phyloP scores from a whole-genome alignment of 148 eudicot genomes.

The Cornus florida region DNA sequence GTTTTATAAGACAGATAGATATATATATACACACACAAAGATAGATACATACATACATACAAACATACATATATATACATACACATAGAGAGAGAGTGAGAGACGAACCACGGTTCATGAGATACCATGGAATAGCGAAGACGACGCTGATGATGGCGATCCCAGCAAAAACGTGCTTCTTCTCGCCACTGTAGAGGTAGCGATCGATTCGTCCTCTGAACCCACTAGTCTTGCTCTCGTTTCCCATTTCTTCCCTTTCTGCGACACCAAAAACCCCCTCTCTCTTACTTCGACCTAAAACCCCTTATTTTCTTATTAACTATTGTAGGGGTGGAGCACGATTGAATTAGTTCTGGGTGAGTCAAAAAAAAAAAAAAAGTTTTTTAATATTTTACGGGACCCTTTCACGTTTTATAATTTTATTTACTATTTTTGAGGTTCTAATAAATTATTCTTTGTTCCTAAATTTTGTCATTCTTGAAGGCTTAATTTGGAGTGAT shows the following conservation, averaged over 20 bases:
- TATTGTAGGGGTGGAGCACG: no score
- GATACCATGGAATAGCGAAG: constrained; percentile 72
- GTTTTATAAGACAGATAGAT: no score
- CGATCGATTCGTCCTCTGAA: constrained; percentile 59
- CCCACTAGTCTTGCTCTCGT: constrained; percentile 35
- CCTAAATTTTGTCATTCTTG: no score
- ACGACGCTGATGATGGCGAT: constrained; percentile 49
- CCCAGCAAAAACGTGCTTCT: constrained; percentile 72
- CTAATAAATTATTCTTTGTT: no score
- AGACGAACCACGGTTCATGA: constrained; percentile 63
- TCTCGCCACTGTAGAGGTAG: constrained; percentile 70
- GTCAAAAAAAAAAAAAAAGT: no score
- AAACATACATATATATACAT: neutral
- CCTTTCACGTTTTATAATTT: no score
- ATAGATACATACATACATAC: neutral
- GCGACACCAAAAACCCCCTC: neutral
- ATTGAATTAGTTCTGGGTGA: no score
- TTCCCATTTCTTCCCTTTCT: constrained; percentile 33
- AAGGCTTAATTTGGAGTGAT: no score
- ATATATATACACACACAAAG: no score
- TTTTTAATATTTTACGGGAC: no score
- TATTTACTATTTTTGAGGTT: no score
- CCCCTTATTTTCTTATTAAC: neutral
- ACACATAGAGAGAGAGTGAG: neutral
- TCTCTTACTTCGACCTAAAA: neutral